Conservation (phyloP, 164 flowering plant genomes). For the Tinospora cordifolia region DNA sequence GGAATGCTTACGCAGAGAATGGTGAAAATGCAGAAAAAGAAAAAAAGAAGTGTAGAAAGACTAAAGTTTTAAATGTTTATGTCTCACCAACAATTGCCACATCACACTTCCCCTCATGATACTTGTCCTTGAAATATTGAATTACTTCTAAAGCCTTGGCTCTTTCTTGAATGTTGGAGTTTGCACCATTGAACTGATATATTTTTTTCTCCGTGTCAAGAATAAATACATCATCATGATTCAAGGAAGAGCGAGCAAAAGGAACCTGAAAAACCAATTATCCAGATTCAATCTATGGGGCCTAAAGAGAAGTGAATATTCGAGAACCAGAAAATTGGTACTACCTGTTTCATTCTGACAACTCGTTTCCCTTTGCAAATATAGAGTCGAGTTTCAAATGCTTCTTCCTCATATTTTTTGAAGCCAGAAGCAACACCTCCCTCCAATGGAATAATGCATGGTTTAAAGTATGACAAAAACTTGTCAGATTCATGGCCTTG, state of each 20-base stretch:
- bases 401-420: constrained; percentile 71
- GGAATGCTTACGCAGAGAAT: neutral
- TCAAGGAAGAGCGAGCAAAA: constrained; percentile 82
- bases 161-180: constrained; percentile 95
- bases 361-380: constrained; percentile 82
- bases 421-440: constrained; percentile 99
- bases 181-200: constrained; percentile 97
- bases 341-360: constrained; percentile 87
- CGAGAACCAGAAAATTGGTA: neutral
- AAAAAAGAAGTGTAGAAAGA: neutral
- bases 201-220: constrained; percentile 80
- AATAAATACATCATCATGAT: constrained; percentile 99
- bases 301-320: neutral
- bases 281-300: constrained; percentile 10
- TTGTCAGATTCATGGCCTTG: constrained; percentile 99
- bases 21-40: neutral
- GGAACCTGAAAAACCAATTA: constrained; percentile 63
- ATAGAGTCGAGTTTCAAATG: constrained; percentile 82
- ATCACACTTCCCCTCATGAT: constrained; percentile 86
- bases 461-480: constrained; percentile 94
- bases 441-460: constrained; percentile 90
- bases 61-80: constrained; percentile 1
- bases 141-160: constrained; percentile 98
- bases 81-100: constrained; percentile 91
- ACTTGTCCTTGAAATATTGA: constrained; percentile 83